phyloP scores from a whole-genome alignment of 129 eudicot species.

The Cynara cardunculus region DNA sequence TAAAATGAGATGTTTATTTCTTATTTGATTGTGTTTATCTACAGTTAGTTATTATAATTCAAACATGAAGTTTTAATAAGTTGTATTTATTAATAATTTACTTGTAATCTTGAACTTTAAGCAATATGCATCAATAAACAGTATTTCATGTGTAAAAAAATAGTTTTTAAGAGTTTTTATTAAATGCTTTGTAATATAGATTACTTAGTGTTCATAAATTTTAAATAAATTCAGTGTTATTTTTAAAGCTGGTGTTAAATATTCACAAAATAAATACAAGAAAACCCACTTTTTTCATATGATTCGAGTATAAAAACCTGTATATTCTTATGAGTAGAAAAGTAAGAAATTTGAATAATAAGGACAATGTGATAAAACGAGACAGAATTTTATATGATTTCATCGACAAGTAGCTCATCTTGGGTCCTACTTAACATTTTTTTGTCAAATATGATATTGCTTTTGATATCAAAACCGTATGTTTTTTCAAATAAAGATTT shows the following conservation, averaged over 20 bases:
- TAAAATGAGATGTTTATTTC: too few species aligned
- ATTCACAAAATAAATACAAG: neutral
- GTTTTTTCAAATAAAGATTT: neutral
- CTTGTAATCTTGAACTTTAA: too few species aligned
- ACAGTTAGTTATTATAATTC: too few species aligned
- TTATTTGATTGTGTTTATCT: too few species aligned
- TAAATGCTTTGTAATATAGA: too few species aligned
- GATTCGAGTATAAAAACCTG: neutral
- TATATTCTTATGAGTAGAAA: neutral
- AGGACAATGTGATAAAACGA: neutral
- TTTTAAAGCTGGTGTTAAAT: neutral
- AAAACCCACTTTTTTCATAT: neutral
- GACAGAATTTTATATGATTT: conserved; percentile 4
- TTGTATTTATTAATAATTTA: too few species aligned
- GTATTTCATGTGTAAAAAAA: too few species aligned
- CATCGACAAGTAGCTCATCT: conserved; percentile 17
- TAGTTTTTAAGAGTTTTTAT: too few species aligned
- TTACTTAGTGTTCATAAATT: neutral
- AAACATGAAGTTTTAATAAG: too few species aligned
- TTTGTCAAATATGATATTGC: conserved; percentile 22
- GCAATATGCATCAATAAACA: too few species aligned
- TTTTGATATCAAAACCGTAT: neutral
- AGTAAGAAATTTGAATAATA: neutral
- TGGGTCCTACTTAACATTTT: conserved; percentile 32
- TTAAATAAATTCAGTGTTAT: too few species aligned